Conservation (phyloP, 176 grass and related monocot species). For the Carex cristatella region DNA sequence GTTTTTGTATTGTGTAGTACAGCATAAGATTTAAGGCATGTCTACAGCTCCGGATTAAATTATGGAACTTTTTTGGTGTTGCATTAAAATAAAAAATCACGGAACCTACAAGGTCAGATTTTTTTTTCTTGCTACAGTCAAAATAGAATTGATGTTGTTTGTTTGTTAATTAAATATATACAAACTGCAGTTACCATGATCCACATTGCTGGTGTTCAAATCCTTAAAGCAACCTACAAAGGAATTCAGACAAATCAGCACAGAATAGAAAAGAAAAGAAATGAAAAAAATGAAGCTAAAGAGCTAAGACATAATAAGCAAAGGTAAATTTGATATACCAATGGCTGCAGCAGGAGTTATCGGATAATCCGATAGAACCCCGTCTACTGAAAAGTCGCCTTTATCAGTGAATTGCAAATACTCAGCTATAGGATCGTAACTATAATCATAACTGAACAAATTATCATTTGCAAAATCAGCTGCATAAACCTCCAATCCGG, state of each 20-base stretch:
- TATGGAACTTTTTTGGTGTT: constrained; percentile 5
- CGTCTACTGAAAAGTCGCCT: constrained; percentile 67
- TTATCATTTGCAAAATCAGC: constrained; percentile 85
- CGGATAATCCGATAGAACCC: constrained; percentile 63
- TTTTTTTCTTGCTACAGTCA: background rate
- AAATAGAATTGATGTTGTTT: background rate
- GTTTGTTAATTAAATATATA: background rate
- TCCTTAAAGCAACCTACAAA: constrained; percentile 70
- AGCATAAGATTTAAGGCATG: background rate
- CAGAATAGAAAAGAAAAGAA: background rate
- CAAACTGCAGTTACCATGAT: constrained; percentile 62
- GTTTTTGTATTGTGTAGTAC: background rate
- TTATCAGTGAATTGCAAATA: constrained; percentile 41
- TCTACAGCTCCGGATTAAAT: background rate
- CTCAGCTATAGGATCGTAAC: constrained; percentile 82
- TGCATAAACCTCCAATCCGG: constrained; percentile 69
- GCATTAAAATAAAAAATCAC: background rate
- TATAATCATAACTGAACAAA: constrained; percentile 69
- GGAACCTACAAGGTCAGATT: background rate
- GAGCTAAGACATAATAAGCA: constrained; percentile 2
- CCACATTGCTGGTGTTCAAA: constrained; percentile 31
- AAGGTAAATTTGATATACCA: constrained; percentile 35
- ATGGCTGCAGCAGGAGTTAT: constrained; percentile 69
- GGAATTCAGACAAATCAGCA: constrained; percentile 28
- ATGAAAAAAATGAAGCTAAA: background rate